Conservation (phyloP, 305 asterid species). For the Fraxinus xanthoxyloides region DNA sequence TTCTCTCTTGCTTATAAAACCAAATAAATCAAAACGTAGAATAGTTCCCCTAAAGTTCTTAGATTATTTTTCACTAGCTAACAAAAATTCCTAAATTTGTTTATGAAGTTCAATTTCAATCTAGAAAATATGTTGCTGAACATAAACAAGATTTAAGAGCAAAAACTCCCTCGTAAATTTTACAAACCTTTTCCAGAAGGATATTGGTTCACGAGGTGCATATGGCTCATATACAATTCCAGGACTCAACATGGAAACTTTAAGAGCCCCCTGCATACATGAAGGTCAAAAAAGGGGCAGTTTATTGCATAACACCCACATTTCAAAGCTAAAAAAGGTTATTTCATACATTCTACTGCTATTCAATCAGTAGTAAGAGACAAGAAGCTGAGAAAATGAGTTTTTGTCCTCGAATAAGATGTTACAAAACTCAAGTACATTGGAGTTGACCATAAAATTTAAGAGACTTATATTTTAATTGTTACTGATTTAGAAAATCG, state of each 20-base stretch:
- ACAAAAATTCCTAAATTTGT: neutral
- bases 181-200: conserved; percentile 75
- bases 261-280: conserved; percentile 57
- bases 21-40: neutral
- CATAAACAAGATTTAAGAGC: neutral
- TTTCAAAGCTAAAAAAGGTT: conserved; percentile 2
- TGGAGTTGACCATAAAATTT: neutral
- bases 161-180: neutral
- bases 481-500: neutral
- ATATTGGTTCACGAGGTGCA: conserved; percentile 59
- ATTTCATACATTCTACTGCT: neutral
- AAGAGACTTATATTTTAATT: neutral
- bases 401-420: conserved; percentile 2
- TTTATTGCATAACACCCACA: conserved; percentile 16
- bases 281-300: conserved; percentile 20
- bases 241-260: conserved; percentile 71
- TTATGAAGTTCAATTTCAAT: neutral
- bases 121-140: neutral
- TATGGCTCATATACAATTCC: conserved; percentile 90
- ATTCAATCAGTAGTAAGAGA: neutral
- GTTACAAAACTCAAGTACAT: neutral
- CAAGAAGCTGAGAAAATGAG: neutral
- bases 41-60: neutral
- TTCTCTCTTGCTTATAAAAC: neutral
- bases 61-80: neutral